phyloP scores from a whole-genome alignment of 805 yeast genomes.

The Saccharomyces jurei region DNA sequence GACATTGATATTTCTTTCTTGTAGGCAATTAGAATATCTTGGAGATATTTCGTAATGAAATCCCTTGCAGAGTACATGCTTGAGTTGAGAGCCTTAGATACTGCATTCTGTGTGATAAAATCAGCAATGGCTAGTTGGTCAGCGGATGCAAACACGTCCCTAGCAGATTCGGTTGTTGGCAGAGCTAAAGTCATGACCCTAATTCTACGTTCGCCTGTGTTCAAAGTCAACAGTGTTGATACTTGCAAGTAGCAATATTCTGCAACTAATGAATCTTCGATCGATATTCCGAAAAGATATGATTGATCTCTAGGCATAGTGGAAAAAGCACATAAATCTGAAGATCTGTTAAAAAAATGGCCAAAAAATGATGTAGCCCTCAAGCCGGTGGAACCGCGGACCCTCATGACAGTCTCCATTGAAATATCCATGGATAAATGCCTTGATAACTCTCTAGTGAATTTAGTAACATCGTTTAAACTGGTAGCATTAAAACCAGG shows the following conservation, averaged over 20 bases:
- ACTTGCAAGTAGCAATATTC: slow-evolving; percentile 82
- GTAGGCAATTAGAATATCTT: slow-evolving; percentile 71
- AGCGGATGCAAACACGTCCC: slow-evolving; percentile 87
- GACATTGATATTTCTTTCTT: slow-evolving; percentile 85
- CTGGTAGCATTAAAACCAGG: slow-evolving; percentile 87
- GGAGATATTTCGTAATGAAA: slow-evolving; percentile 52
- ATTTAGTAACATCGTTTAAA: slow-evolving; percentile 76
- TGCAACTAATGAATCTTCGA: slow-evolving; percentile 76
- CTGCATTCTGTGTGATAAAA: slow-evolving; percentile 75
- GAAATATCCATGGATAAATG: slow-evolving; percentile 85
- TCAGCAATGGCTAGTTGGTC: slow-evolving; percentile 88
- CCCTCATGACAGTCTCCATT: slow-evolving; percentile 92
- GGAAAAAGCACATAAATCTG: slow-evolving; percentile 95
- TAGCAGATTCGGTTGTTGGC: slow-evolving; percentile 73
- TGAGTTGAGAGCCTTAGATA: slow-evolving; percentile 59
- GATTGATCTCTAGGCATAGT: slow-evolving; percentile 94
- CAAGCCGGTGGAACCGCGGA: slow-evolving; percentile 85
- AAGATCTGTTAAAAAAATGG: slow-evolving; percentile 89
- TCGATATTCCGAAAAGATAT: slow-evolving; percentile 74
- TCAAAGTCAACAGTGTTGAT: slow-evolving; percentile 83
- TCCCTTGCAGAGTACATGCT: slow-evolving; percentile 74
- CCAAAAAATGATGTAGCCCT: slow-evolving; percentile 82
- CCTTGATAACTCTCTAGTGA: slow-evolving; percentile 77
- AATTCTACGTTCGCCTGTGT: slow-evolving; percentile 86
- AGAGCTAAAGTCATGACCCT: slow-evolving; percentile 82